Conservation (phyloP, 805 yeast genomes). For the Vanderwaltozyma yarrowii region DNA sequence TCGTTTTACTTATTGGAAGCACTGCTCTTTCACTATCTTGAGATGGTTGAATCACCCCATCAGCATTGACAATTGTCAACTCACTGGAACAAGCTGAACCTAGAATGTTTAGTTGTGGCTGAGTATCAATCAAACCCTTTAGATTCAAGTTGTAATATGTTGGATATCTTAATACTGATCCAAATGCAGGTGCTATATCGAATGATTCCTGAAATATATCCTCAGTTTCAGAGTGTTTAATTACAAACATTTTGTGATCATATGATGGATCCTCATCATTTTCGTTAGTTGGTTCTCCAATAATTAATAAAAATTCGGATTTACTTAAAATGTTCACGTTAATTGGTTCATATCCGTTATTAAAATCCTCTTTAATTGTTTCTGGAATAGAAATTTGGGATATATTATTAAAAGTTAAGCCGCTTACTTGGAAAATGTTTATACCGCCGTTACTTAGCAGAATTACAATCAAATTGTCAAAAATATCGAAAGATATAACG, state of each 20-base stretch:
- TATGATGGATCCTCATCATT: constrained; percentile 17
- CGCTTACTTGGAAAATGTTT: background rate
- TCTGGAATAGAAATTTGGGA: constrained; percentile 18
- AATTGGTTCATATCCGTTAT: constrained; percentile 25
- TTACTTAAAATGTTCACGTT: constrained; percentile 15
- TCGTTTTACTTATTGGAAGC: constrained; percentile 56
- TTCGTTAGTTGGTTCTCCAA: constrained; percentile 22
- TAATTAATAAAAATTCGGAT: constrained; percentile 16
- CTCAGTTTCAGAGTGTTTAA: constrained; percentile 2
- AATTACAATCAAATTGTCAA: constrained; percentile 3
- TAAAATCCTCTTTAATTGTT: constrained; percentile 18
- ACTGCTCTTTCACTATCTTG: constrained; percentile 68
- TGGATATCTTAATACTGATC: constrained; percentile 38
- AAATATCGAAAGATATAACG: constrained; percentile 12
- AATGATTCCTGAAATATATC: constrained; percentile 25
- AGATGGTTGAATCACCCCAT: constrained; percentile 35
- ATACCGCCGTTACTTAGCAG: background rate
- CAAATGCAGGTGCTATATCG: constrained; percentile 45
- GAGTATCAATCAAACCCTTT: constrained; percentile 31
- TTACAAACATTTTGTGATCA: constrained; percentile 22
- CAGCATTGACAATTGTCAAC: constrained; percentile 36
- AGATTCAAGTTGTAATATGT: constrained; percentile 36
- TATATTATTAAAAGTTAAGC: background rate
- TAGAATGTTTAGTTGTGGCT: constrained; percentile 31
- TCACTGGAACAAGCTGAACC: constrained; percentile 62